A percentile compares a stretch with the other conserved stretches of the same genome.
phyloP scores from a whole-genome alignment of 2,329 filamentous ascomycete genomes.

The Aspergillus sp. region DNA sequence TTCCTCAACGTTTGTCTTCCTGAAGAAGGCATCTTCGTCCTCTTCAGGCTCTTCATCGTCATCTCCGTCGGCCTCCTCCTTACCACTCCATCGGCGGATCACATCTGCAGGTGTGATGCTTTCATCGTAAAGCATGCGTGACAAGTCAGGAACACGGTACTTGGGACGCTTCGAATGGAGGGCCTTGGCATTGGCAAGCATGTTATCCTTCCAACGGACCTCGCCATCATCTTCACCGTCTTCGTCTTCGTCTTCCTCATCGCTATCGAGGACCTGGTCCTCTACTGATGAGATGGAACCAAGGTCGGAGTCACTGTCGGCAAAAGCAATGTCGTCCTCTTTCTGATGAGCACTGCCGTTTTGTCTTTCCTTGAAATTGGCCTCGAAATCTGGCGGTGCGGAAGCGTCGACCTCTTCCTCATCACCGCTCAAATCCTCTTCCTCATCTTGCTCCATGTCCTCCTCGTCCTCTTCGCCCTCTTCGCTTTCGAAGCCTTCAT shows the following conservation, averaged over 20 bases:
- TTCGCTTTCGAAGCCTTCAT: constrained; percentile 52
- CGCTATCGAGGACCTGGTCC: constrained; percentile 56
- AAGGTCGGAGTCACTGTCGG: constrained; percentile 94
- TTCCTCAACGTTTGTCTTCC: constrained; percentile 54
- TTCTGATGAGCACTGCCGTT: constrained; percentile 58
- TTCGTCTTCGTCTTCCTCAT: constrained; percentile 53
- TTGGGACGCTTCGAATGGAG: constrained; percentile 70
- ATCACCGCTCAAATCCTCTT: constrained; percentile 37
- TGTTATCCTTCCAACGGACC: constrained; percentile 84
- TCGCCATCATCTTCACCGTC: constrained; percentile 70
- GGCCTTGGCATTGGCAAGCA: constrained; percentile 71
- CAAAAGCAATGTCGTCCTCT: constrained; percentile 80
- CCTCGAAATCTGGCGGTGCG: constrained; percentile 47
- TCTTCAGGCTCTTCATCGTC: constrained; percentile 55
- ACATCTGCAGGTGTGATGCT: constrained; percentile 74
- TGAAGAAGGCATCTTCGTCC: constrained; percentile 68
- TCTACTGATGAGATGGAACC: constrained; percentile 75
- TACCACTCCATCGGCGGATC: constrained; percentile 76
- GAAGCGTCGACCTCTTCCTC: constrained; percentile 41
- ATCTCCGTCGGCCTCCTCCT: constrained; percentile 61
- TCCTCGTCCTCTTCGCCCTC: constrained; percentile 53
- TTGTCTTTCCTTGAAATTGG: constrained; percentile 45
- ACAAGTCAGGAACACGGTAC: constrained; percentile 79
- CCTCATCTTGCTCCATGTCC: constrained; percentile 53
- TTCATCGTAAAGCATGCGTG: constrained; percentile 85